Evolutionary conservation across 805 yeast genomes (phyloP).

Genomic region (Wickerhamomyces subpelliculosus): DNA sequence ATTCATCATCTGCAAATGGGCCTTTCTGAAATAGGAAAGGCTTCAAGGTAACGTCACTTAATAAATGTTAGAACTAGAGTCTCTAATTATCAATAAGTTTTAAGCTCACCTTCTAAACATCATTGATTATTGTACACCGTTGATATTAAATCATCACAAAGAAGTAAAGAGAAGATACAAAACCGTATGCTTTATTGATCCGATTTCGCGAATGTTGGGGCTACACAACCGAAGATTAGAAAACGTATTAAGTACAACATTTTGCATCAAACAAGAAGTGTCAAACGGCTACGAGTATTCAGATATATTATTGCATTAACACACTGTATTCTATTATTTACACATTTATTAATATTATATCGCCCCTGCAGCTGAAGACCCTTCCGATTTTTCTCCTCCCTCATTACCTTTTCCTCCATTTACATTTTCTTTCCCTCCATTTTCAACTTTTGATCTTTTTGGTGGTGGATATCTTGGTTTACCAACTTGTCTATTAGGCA

Average conservation of each 20-base stretch:
- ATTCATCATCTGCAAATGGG: conserved; percentile 29
- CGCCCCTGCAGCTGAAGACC: not conserved
- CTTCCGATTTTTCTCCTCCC: not conserved
- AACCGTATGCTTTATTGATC: no score
- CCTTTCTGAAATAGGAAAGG: conserved; percentile 23
- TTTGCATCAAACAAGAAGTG: no score
- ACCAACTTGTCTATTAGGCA: conserved; percentile 21
- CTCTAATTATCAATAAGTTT: not conserved
- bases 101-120: not conserved
- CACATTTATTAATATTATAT: no score
- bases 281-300: no score
- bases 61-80: not conserved
- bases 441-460: conserved; percentile 5
- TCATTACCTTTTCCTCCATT: not conserved
- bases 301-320: no score
- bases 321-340: no score
- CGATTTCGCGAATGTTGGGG: no score
- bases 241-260: no score
- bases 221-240: no score
- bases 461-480: conserved; percentile 21
- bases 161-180: no score
- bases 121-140: not conserved
- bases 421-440: not conserved
- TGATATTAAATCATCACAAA: no score
- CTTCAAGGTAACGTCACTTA: conserved; percentile 12